phyloP scores from a whole-genome alignment of 2,329 filamentous ascomycete genomes.

The Bisporella sp. region DNA sequence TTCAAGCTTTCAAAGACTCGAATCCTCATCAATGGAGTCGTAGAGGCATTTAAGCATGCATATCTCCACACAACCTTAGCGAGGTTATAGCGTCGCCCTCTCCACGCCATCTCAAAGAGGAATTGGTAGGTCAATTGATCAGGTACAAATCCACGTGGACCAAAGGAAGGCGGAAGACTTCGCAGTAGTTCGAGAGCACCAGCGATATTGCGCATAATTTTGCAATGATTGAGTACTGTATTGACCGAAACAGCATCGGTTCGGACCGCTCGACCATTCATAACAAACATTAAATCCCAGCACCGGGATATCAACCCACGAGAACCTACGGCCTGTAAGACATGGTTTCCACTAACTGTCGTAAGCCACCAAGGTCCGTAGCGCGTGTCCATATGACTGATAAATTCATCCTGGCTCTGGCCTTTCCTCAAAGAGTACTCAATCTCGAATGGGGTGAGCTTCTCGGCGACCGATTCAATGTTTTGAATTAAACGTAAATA shows the following conservation, averaged over 20 bases:
- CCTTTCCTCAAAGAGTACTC: slow-evolving; percentile 21
- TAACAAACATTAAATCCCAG: slow-evolving; percentile 17
- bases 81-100: slow-evolving; percentile 31
- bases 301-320: slow-evolving; percentile 15
- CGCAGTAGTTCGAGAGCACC: slow-evolving; percentile 14
- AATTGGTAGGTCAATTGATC: slow-evolving; percentile 25
- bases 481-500: slow-evolving; percentile 11
- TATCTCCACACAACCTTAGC: slow-evolving; percentile 40
- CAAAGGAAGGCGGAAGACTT: slow-evolving; percentile 3
- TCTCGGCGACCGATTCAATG: slow-evolving; percentile 7
- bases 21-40: slow-evolving; percentile 18
- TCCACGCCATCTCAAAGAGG: slow-evolving; percentile 36
- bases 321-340: slow-evolving; percentile 28
- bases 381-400: slow-evolving; percentile 30
- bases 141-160: not conserved
- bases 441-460: slow-evolving; percentile 14
- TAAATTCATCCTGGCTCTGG: slow-evolving; percentile 28
- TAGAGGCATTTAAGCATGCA: slow-evolving; percentile 32
- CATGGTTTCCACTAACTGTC: slow-evolving; percentile 28
- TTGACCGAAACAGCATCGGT: slow-evolving; percentile 13
- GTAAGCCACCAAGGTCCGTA: slow-evolving; percentile 32
- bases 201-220: slow-evolving; percentile 8
- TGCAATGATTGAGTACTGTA: slow-evolving; percentile 19
- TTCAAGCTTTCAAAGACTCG: slow-evolving; percentile 10
- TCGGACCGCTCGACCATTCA: slow-evolving; percentile 13